These are phyloP conservation scores for Tylopilus sp. DNA, from an alignment of 1,284 basidiomycete genomes.

Conservation along the genomic window DNA sequence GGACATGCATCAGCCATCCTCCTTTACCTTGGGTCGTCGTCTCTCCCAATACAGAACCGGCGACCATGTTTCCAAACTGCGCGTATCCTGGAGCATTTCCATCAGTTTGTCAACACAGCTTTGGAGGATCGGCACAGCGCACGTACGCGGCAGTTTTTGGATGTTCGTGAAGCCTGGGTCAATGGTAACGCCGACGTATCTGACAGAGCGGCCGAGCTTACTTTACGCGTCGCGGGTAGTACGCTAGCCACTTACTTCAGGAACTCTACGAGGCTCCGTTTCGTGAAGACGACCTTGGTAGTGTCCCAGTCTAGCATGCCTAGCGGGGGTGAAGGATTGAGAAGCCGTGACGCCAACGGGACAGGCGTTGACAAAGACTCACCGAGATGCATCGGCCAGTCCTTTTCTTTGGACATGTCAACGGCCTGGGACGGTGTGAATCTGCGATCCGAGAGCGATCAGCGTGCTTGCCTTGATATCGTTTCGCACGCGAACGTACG, in stretches of 20 bases:
- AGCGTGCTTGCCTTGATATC: neutral
- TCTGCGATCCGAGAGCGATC: conserved; percentile 34
- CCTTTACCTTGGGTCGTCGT: conserved; percentile 13
- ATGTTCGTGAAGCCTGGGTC: conserved; percentile 69
- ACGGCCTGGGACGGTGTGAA: conserved; percentile 54
- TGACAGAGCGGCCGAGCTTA: conserved; percentile 30
- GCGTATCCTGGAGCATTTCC: conserved; percentile 31
- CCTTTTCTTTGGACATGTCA: conserved; percentile 59
- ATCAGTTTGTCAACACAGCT: neutral
- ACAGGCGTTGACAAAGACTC: conserved; percentile 14
- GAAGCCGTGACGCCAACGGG: neutral
- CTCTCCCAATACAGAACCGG: conserved; percentile 4
- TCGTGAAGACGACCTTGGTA: conserved; percentile 68
- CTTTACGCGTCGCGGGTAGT: conserved; percentile 7
- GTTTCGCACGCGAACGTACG: conserved; percentile 16
- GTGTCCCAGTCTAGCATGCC: conserved; percentile 74
- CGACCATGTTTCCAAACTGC: conserved; percentile 32
- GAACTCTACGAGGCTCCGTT: conserved; percentile 66
- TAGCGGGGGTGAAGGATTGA: conserved; percentile 23
- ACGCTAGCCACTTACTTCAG: conserved; percentile 49
- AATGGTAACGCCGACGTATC: conserved; percentile 65
- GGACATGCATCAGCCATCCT: neutral
- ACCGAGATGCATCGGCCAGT: conserved; percentile 66
- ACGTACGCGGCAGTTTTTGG: conserved; percentile 63
- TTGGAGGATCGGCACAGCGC: neutral